Percentiles rank a stretch among this genome's conserved stretches.
phyloP scores from a whole-genome alignment of 805 yeast species.

The Yamadazyma olivae region DNA sequence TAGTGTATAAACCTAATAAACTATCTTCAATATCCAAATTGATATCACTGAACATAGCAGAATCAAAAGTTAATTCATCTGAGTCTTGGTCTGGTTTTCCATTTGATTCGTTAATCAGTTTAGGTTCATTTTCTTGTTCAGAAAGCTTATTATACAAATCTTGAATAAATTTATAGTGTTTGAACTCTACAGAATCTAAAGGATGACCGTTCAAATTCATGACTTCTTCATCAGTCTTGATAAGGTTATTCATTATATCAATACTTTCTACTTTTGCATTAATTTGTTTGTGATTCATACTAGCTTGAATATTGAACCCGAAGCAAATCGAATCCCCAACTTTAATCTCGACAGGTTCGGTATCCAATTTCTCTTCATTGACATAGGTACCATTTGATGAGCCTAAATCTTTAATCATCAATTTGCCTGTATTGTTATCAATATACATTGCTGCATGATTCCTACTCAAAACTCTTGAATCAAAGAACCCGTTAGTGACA shows the following conservation, averaged over 20 bases:
- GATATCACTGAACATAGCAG: constrained; percentile 62
- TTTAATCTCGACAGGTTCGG: constrained; percentile 60
- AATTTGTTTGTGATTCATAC: constrained; percentile 76
- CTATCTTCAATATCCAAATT: constrained; percentile 48
- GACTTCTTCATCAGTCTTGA: constrained; percentile 4
- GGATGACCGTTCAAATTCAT: constrained; percentile 1
- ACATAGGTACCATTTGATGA: constrained; percentile 94
- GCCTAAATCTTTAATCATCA: constrained; percentile 81
- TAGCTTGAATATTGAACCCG: constrained; percentile 82
- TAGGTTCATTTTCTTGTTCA: constrained; percentile 1
- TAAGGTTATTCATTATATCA: constrained; percentile 43
- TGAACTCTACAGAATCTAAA: constrained; percentile 25
- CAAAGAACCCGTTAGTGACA: constrained; percentile 87
- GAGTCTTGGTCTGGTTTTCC: neutral
- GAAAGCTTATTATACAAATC: constrained; percentile 18
- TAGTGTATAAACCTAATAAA: constrained; percentile 45
- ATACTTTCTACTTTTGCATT: constrained; percentile 79
- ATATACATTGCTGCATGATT: constrained; percentile 91
- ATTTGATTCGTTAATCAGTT: neutral
- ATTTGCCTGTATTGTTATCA: constrained; percentile 57
- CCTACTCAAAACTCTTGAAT: constrained; percentile 86
- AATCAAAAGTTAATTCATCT: constrained; percentile 9
- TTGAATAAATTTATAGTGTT: constrained; percentile 35
- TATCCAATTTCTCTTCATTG: constrained; percentile 66
- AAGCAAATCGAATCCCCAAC: constrained; percentile 87